phyloP scores from a whole-genome alignment of 2,329 filamentous ascomycete species.

The Coniochaeta hoffmannii region DNA sequence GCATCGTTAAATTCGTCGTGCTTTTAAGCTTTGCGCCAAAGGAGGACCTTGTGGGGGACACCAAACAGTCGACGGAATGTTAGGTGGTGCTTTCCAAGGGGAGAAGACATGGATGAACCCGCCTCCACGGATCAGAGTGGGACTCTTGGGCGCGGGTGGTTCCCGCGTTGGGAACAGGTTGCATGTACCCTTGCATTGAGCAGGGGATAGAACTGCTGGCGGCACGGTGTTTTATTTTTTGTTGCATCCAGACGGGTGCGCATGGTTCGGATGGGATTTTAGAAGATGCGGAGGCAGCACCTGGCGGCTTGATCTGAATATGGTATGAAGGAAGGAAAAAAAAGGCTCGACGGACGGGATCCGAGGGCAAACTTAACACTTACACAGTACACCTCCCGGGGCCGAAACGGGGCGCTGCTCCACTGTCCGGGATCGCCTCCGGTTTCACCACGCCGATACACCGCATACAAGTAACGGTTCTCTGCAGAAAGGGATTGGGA shows the following conservation, averaged over 20 bases:
- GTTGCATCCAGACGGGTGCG: neutral
- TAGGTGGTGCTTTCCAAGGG: neutral
- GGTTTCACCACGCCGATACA: neutral
- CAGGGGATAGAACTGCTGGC: neutral
- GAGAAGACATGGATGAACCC: neutral
- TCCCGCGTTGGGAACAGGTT: neutral
- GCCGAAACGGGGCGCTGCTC: neutral
- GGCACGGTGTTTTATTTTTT: neutral
- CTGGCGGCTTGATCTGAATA: neutral
- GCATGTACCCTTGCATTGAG: neutral
- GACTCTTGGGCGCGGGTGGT: neutral
- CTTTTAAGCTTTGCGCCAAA: neutral
- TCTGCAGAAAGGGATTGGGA: neutral
- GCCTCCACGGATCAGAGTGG: neutral
- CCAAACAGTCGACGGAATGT: neutral
- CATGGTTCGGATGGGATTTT: neutral
- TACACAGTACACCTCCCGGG: too few species aligned
- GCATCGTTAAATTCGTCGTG: neutral
- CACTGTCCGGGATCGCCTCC: neutral
- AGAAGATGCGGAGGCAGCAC: neutral
- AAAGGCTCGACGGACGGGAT: neutral
- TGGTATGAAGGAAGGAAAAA: neutral
- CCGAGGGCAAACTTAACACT: neutral
- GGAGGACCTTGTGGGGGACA: neutral
- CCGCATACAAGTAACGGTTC: neutral